Evolutionary conservation across 306 rosid species (phyloP).

Genomic region (Cicer yamashitae): DNA sequence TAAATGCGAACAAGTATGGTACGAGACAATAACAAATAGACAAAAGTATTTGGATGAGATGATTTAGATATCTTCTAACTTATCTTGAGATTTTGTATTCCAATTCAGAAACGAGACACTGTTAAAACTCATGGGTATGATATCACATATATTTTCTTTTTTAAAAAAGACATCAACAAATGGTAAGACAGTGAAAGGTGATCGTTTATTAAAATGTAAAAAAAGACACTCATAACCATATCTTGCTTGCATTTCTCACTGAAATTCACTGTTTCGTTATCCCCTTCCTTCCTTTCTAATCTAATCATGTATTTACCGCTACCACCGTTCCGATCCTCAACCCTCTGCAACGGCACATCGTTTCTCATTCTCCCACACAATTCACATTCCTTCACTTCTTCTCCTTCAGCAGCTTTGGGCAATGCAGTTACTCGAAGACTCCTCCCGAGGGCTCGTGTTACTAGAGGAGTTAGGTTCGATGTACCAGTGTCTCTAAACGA

Average conservation of each 20-base stretch:
- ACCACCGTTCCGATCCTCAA: neutral
- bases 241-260: neutral
- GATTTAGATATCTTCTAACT: too few species aligned
- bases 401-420: neutral
- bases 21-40: too few species aligned
- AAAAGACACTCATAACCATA: too few species aligned
- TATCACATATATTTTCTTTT: too few species aligned
- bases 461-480: conserved; percentile 49
- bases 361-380: neutral
- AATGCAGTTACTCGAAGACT: neutral
- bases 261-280: neutral
- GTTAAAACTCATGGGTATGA: too few species aligned
- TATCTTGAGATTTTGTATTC: too few species aligned
- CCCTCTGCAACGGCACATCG: conserved; percentile 1
- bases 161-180: too few species aligned
- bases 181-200: too few species aligned
- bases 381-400: conserved; percentile 11
- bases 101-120: too few species aligned
- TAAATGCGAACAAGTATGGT: too few species aligned
- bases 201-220: too few species aligned
- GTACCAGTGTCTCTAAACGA: conserved; percentile 43
- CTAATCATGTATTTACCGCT: neutral
- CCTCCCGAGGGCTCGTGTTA: conserved; percentile 8
- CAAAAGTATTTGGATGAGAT: too few species aligned
- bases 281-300: neutral